These are phyloP conservation scores for Penicillium fimorum DNA, from an alignment of 495 filamentous ascomycete species.

Conservation along the genomic window DNA sequence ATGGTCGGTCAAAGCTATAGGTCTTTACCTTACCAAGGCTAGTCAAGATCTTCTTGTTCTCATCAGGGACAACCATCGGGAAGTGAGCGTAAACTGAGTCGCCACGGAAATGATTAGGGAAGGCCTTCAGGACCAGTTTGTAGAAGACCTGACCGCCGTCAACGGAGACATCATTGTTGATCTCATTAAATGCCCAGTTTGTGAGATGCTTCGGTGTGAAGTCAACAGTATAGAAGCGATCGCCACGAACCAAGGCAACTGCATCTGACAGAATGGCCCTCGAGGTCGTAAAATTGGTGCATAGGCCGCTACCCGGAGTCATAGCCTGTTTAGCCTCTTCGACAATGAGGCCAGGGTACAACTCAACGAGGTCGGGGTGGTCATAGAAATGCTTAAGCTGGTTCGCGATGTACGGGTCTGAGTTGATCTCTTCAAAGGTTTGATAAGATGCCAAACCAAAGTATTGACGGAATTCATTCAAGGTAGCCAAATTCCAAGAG, in stretches of 20 bases:
- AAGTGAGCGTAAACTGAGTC: slow-evolving; percentile 60
- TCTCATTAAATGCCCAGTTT: slow-evolving; percentile 69
- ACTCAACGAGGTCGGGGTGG: slow-evolving; percentile 73
- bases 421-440: slow-evolving; percentile 83
- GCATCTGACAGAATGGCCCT: slow-evolving; percentile 84
- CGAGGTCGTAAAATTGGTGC: slow-evolving; percentile 78
- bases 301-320: slow-evolving; percentile 75
- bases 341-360: slow-evolving; percentile 79
- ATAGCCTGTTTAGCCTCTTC: slow-evolving; percentile 75
- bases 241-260: slow-evolving; percentile 78
- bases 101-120: slow-evolving; percentile 57
- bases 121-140: slow-evolving; percentile 59
- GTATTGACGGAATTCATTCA: slow-evolving; percentile 86
- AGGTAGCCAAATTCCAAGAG: slow-evolving; percentile 74
- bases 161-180: slow-evolving; percentile 45
- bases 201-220: slow-evolving; percentile 76
- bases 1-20: slow-evolving; percentile 53
- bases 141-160: slow-evolving; percentile 60
- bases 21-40: slow-evolving; percentile 43
- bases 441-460: slow-evolving; percentile 72
- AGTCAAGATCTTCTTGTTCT: slow-evolving; percentile 52
- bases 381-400: slow-evolving; percentile 75
- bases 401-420: slow-evolving; percentile 68
- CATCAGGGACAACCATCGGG: slow-evolving; percentile 56
- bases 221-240: slow-evolving; percentile 78